Percentiles rank a stretch among this genome's conserved stretches.
Evolutionary conservation across 805 yeast genomes (phyloP).

Genomic region (Starmerella gropengiesseri): DNA sequence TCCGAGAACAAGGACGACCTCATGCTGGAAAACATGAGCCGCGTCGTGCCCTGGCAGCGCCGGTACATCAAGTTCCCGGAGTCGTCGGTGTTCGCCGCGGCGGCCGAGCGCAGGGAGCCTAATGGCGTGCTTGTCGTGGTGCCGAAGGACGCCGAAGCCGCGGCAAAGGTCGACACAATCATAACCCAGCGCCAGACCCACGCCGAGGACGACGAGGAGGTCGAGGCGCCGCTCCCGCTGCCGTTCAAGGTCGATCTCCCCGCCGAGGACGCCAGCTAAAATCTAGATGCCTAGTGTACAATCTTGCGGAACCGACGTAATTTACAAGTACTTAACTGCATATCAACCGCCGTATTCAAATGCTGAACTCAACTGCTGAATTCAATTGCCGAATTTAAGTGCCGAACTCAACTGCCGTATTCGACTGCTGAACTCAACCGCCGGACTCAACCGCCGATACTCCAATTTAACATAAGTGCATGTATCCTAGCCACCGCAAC

Average conservation of each 20-base stretch:
- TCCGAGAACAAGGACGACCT: slow-evolving; percentile 38
- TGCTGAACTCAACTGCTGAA: too few relatives aligned
- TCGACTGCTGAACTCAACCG: too few relatives aligned
- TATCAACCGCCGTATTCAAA: too few relatives aligned
- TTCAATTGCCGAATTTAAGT: too few relatives aligned
- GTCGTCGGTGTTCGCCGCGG: slow-evolving; percentile 62
- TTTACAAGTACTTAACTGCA: too few relatives aligned
- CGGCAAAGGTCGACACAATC: slow-evolving; percentile 46
- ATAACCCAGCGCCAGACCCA: slow-evolving; percentile 81
- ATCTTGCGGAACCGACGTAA: too few relatives aligned
- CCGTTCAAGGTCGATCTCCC: slow-evolving; percentile 31
- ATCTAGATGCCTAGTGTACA: too few relatives aligned
- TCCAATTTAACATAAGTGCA: too few relatives aligned
- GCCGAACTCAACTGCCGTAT: too few relatives aligned
- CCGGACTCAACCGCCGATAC: too few relatives aligned
- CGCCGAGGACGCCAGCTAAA: too few relatives aligned
- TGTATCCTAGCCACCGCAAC: too few relatives aligned
- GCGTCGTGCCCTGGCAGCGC: slow-evolving; percentile 84
- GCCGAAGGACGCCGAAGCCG: slow-evolving; percentile 13
- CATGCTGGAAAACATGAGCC: slow-evolving; percentile 63
- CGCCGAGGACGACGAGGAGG: slow-evolving; percentile 63
- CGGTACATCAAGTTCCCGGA: slow-evolving; percentile 73
- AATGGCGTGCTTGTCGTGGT: slow-evolving; percentile 30
- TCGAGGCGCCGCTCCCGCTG: slow-evolving; percentile 39
- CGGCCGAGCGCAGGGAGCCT: slow-evolving; percentile 41